phyloP scores from a whole-genome alignment of 441 rosid genomes.

The Breynia disticha region DNA sequence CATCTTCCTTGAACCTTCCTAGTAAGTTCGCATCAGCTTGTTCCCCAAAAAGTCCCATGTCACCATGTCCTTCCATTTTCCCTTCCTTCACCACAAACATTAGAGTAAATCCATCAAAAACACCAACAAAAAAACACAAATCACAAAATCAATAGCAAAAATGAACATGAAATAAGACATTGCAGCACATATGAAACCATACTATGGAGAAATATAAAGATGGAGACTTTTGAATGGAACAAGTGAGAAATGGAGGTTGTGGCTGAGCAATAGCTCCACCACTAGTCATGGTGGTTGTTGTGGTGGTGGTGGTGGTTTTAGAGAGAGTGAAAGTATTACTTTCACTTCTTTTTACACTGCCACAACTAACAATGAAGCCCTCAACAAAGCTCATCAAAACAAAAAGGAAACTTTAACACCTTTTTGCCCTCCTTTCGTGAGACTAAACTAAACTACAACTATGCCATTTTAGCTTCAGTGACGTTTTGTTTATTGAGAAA shows the following conservation, averaged over 20 bases:
- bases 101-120: conserved; percentile 6
- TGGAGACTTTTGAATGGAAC: conserved; percentile 16
- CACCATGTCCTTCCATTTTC: conserved; percentile 39
- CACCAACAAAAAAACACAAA: neutral
- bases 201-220: conserved; percentile 21
- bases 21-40: conserved; percentile 33
- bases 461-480: conserved; percentile 5
- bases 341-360: conserved; percentile 16
- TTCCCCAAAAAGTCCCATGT: conserved; percentile 34
- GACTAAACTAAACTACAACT: neutral
- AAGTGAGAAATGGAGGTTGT: conserved; percentile 11
- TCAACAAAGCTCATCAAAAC: conserved; percentile 22
- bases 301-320: no score
- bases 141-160: conserved; percentile 11
- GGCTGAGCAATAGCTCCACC: conserved; percentile 17
- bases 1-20: conserved; percentile 50
- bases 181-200: conserved; percentile 3
- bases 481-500: conserved; percentile 4
- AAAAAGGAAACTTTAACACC: conserved; percentile 2
- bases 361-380: conserved; percentile 16
- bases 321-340: conserved; percentile 1
- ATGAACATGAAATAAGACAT: conserved; percentile 3
- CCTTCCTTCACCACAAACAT: conserved; percentile 28
- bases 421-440: neutral
- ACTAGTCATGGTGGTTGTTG: conserved; percentile 13